Evolutionary conservation across 208 protist species (phyloP).

Genomic region (Leishmania tarentolae): DNA sequence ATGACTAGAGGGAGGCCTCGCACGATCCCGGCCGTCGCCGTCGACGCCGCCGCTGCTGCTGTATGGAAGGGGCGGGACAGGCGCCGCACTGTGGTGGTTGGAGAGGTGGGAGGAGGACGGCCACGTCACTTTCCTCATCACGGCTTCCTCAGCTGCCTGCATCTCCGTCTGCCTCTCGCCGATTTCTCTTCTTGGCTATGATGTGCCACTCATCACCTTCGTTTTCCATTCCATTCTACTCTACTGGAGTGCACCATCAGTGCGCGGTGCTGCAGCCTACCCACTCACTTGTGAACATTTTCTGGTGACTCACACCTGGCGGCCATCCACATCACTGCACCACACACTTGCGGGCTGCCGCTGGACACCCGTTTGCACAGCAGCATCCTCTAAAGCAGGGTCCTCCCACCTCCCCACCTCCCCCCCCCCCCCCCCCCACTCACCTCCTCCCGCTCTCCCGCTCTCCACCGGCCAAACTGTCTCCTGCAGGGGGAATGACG

Average conservation of each 20-base stretch:
- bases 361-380: neutral
- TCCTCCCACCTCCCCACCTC: neutral
- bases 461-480: neutral
- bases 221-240: neutral
- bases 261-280: neutral
- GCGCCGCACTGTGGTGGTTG: too few relatives aligned
- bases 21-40: too few relatives aligned
- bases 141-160: too few relatives aligned
- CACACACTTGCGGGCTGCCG: neutral
- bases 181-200: neutral
- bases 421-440: neutral
- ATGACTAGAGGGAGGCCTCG: too few relatives aligned
- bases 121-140: too few relatives aligned
- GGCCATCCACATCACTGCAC: neutral
- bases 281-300: neutral
- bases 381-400: neutral
- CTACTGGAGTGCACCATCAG: neutral
- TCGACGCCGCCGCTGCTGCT: too few relatives aligned
- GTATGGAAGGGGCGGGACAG: too few relatives aligned
- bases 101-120: too few relatives aligned
- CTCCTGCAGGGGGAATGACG: slow-evolving; percentile 17
- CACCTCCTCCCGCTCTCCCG: neutral
- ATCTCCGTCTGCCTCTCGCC: neutral
- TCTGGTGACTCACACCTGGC: neutral
- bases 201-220: neutral